Percentiles rank a stretch among this genome's conserved stretches.
These are phyloP conservation scores for Mycena citricolor DNA, from an alignment of 1,284 basidiomycete species.

Conservation along the genomic window DNA sequence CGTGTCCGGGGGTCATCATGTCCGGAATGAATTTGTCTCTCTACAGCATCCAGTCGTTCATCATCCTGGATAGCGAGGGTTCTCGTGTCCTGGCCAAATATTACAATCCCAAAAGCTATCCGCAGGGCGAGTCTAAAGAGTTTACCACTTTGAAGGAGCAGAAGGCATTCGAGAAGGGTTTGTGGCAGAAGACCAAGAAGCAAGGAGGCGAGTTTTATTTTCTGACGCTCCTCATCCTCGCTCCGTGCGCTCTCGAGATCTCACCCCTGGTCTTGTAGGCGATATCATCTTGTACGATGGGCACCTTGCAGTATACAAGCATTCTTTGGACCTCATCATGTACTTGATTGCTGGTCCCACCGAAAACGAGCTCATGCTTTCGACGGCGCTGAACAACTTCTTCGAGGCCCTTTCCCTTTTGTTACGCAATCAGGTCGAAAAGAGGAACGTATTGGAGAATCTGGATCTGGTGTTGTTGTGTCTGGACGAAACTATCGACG, in stretches of 20 bases:
- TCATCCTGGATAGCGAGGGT: slow-evolving; percentile 93
- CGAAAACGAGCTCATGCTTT: slow-evolving; percentile 98
- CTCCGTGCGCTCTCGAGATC: slow-evolving; percentile 1
- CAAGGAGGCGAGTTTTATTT: slow-evolving; percentile 66
- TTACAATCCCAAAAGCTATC: slow-evolving; percentile 77
- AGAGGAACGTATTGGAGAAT: slow-evolving; percentile 93
- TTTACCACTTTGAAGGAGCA: slow-evolving; percentile 87
- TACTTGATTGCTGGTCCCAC: slow-evolving; percentile 88
- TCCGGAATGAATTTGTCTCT: slow-evolving; percentile 84
- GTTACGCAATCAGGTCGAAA: slow-evolving; percentile 92
- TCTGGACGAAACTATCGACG: slow-evolving; percentile 96
- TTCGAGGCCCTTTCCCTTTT: slow-evolving; percentile 85
- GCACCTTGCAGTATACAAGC: slow-evolving; percentile 90
- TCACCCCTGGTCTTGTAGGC: too few relatives aligned
- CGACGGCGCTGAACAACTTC: slow-evolving; percentile 80
- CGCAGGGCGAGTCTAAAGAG: slow-evolving; percentile 61
- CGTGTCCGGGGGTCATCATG: background rate
- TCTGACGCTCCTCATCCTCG: slow-evolving; percentile 3
- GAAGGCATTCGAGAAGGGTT: slow-evolving; percentile 90
- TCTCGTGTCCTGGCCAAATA: slow-evolving; percentile 96
- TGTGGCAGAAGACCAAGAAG: slow-evolving; percentile 95
- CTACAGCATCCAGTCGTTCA: slow-evolving; percentile 83
- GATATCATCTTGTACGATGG: slow-evolving; percentile 94
- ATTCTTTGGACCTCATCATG: slow-evolving; percentile 93
- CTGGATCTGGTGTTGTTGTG: slow-evolving; percentile 92